phyloP scores from a whole-genome alignment of 2,329 filamentous ascomycete species.

The Colletotrichum tropicale region DNA sequence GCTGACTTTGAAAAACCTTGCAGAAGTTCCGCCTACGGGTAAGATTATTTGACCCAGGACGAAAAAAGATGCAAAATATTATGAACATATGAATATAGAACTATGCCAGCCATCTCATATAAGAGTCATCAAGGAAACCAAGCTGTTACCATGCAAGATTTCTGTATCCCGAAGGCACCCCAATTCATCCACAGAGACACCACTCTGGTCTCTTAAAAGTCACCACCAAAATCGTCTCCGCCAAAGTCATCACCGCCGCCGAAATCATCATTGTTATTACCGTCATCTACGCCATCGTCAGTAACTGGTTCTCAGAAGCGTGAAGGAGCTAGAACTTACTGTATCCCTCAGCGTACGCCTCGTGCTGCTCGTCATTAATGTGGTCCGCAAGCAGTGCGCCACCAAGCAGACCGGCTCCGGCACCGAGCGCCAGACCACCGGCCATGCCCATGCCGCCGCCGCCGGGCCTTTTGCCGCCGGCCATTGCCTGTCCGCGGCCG shows the following conservation, averaged over 20 bases:
- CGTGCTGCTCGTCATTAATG: constrained; percentile 65
- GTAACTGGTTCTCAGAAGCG: background rate
- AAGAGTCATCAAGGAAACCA: background rate
- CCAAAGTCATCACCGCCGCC: constrained; percentile 25
- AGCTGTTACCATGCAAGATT: background rate
- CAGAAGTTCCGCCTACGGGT: background rate
- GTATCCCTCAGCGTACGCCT: constrained; percentile 56
- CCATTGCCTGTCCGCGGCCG: constrained; percentile 24
- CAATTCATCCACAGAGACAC: background rate
- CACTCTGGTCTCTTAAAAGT: constrained; percentile 36
- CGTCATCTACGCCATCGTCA: constrained; percentile 21
- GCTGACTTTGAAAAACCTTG: background rate
- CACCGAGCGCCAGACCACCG: constrained; percentile 77
- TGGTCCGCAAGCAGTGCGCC: constrained; percentile 74
- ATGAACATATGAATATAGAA: background rate
- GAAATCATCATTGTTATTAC: constrained; percentile 16
- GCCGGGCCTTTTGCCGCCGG: constrained; percentile 27
- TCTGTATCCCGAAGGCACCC: background rate
- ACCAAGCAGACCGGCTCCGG: constrained; percentile 82
- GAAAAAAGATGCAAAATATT: background rate
- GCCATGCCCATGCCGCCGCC: constrained; percentile 60
- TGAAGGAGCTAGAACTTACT: constrained; percentile 29
- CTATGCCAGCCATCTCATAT: background rate
- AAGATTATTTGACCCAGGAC: background rate
- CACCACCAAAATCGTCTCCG: constrained; percentile 36